These are phyloP conservation scores for Trametes sanguinea DNA, from an alignment of 768 basidiomycete species.

Conservation along the genomic window DNA sequence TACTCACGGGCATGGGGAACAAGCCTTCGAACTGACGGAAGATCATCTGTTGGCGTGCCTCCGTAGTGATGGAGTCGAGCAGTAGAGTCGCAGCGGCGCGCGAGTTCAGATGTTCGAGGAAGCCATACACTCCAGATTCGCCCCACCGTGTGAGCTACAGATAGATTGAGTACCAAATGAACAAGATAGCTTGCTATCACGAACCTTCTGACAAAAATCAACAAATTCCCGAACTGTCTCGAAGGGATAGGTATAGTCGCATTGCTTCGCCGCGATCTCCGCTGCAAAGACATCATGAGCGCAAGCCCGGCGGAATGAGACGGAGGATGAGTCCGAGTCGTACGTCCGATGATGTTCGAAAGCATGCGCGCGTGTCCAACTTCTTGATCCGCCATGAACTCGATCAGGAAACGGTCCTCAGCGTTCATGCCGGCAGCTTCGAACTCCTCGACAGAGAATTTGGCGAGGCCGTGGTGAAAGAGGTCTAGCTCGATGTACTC, in stretches of 20 bases:
- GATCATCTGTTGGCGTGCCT: constrained; percentile 67
- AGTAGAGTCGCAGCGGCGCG: constrained; percentile 54
- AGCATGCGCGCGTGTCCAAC: constrained; percentile 60
- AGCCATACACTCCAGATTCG: constrained; percentile 63
- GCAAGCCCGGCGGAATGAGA: not conserved
- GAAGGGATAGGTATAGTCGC: constrained; percentile 59
- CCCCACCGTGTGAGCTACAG: constrained; percentile 50
- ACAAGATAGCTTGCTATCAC: not conserved
- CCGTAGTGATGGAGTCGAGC: constrained; percentile 58
- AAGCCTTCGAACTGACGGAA: constrained; percentile 63
- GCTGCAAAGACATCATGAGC: constrained; percentile 23
- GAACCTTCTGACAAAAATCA: constrained; percentile 57
- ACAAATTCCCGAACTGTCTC: constrained; percentile 58
- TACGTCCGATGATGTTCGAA: constrained; percentile 50
- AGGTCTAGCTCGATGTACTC: constrained; percentile 64
- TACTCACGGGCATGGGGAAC: constrained; percentile 57
- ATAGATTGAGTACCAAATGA: not conserved
- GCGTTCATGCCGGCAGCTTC: constrained; percentile 52
- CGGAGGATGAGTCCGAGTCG: constrained; percentile 7
- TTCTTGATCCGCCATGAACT: constrained; percentile 67
- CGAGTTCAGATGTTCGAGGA: constrained; percentile 62
- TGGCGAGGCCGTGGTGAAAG: constrained; percentile 56
- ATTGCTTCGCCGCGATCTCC: constrained; percentile 48
- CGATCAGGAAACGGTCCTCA: constrained; percentile 55
- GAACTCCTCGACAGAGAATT: constrained; percentile 59